Evolutionary conservation across 805 yeast genomes (phyloP).

Genomic region (Teunomyces funiuensis): DNA sequence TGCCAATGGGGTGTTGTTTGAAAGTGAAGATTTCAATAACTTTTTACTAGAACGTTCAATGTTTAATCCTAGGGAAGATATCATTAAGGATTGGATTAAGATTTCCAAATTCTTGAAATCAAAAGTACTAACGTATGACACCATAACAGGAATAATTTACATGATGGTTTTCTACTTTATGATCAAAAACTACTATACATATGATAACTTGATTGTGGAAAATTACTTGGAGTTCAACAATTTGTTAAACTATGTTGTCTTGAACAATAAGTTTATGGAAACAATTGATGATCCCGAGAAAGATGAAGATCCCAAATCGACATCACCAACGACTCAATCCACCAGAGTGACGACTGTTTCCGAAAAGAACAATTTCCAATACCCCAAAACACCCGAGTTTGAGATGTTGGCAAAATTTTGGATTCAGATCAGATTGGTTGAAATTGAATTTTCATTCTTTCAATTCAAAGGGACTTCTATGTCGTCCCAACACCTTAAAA

Average conservation of each 20-base stretch:
- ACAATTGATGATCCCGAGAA: conserved; percentile 17
- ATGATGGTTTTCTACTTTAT: conserved; percentile 27
- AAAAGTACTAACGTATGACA: conserved; percentile 17
- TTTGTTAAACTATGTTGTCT: conserved; percentile 19
- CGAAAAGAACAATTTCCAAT: conserved; percentile 1
- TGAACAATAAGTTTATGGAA: conserved; percentile 18
- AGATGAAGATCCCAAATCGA: conserved; percentile 5
- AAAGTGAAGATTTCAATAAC: conserved; percentile 5
- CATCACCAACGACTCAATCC: neutral
- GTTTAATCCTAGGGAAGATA: conserved; percentile 12
- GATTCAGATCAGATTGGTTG: conserved; percentile 30
- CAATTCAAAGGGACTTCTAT: conserved; percentile 28
- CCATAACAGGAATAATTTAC: conserved; percentile 23
- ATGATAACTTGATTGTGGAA: conserved; percentile 19
- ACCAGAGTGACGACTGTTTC: neutral
- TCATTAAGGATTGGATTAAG: conserved; percentile 16
- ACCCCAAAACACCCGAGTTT: conserved; percentile 15
- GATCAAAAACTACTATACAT: conserved; percentile 20
- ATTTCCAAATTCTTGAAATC: conserved; percentile 17
- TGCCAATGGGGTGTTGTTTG: conserved; percentile 20
- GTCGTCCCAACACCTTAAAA: conserved; percentile 22
- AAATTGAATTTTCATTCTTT: conserved; percentile 25
- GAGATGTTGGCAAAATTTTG: conserved; percentile 21
- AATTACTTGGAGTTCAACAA: conserved; percentile 29
- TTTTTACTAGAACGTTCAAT: conserved; percentile 9